A percentile compares a stretch with the other conserved stretches of the same genome.
These are phyloP conservation scores for Candida pseudoviswanathii DNA, from an alignment of 1,139 yeast genomes.

Conservation along the genomic window DNA sequence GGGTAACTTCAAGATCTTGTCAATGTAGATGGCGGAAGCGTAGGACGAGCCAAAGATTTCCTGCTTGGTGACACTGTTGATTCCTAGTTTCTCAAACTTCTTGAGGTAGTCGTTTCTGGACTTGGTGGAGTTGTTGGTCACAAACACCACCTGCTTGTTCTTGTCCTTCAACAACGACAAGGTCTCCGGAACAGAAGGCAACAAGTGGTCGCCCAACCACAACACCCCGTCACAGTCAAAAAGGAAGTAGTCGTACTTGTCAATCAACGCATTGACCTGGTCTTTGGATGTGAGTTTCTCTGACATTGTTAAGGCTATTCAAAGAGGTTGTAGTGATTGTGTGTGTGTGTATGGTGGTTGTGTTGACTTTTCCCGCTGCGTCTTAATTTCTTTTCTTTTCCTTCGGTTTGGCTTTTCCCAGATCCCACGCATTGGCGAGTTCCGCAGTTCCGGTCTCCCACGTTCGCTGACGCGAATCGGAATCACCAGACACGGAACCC, in stretches of 20 bases:
- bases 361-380: not conserved
- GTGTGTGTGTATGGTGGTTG: not conserved
- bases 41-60: conserved; percentile 42
- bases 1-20: conserved; percentile 28
- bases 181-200: conserved; percentile 75
- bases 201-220: conserved; percentile 77
- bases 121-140: conserved; percentile 44
- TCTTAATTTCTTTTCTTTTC: not conserved
- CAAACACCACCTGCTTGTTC: conserved; percentile 37
- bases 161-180: conserved; percentile 51
- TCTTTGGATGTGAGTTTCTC: conserved; percentile 19
- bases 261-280: conserved; percentile 22
- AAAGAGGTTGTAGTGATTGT: not conserved
- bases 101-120: conserved; percentile 36
- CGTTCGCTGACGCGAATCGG: no score
- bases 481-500: no score
- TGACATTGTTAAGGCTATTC: no score
- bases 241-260: conserved; percentile 72
- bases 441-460: no score
- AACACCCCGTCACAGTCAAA: conserved; percentile 96
- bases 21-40: conserved; percentile 34
- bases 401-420: no score
- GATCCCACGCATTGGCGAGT: no score
- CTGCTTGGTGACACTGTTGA: conserved; percentile 31
- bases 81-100: conserved; percentile 38